These are phyloP conservation scores for Volvox reticuliferus DNA, from an alignment of 139 green algal species.

Conservation along the genomic window DNA sequence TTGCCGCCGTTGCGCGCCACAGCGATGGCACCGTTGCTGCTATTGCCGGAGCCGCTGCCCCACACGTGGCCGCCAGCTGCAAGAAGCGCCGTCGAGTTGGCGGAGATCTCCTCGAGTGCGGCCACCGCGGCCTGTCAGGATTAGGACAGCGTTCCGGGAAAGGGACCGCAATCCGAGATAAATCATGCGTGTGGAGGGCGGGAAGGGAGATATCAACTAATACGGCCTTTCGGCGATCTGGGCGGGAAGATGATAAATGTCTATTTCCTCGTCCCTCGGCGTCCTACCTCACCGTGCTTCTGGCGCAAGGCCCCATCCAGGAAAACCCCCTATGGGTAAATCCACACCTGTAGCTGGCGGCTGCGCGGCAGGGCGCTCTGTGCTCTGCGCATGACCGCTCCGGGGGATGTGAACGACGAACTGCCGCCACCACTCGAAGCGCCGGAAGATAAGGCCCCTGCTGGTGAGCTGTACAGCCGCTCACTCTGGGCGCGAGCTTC, in stretches of 20 bases:
- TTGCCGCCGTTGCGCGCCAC: background rate
- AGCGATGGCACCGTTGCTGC: background rate
- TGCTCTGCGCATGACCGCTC: slow-evolving; percentile 8
- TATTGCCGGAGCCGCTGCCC: background rate
- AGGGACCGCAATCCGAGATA: no score
- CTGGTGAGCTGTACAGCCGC: slow-evolving; percentile 43
- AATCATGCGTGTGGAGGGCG: no score
- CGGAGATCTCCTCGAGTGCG: slow-evolving; percentile 42
- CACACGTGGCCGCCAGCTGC: slow-evolving; percentile 21
- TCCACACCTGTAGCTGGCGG: slow-evolving; percentile 26
- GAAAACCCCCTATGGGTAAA: no score
- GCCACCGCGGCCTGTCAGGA: slow-evolving; percentile 20
- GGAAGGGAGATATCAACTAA: no score
- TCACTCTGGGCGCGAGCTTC: slow-evolving; percentile 39
- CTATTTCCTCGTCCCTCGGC: no score
- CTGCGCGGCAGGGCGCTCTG: slow-evolving; percentile 45
- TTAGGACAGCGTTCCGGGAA: no score
- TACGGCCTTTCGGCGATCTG: no score
- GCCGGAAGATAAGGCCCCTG: background rate
- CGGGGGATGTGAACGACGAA: background rate
- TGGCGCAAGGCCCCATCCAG: no score
- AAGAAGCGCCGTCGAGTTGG: slow-evolving; percentile 12
- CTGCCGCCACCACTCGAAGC: background rate
- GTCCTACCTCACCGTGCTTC: no score
- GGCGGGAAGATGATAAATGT: no score